phyloP scores from a whole-genome alignment of 441 rosid species.

The Pelargonium fulgidum region DNA sequence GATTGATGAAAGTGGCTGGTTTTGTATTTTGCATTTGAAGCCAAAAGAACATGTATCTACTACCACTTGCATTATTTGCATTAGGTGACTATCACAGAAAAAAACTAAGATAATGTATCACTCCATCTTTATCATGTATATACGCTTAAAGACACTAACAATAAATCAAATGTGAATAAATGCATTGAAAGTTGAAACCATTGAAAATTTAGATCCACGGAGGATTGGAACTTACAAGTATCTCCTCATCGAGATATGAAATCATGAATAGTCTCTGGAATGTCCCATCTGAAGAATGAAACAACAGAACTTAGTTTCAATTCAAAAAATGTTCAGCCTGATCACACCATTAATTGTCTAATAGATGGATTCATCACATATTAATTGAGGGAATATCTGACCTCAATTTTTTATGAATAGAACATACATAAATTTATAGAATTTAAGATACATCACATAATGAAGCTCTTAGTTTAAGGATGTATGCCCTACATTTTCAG shows the following conservation, averaged over 20 bases:
- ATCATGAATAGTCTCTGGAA: constrained; percentile 86
- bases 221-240: constrained; percentile 54
- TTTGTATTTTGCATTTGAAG: too few species aligned
- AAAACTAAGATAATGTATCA: background rate
- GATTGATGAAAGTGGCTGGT: too few species aligned
- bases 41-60: too few species aligned
- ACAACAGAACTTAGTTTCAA: constrained; percentile 14
- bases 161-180: background rate
- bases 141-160: background rate
- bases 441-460: background rate
- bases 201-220: background rate
- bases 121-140: background rate
- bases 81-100: too few species aligned
- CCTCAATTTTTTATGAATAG: background rate
- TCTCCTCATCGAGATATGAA: constrained; percentile 89
- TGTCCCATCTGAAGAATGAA: constrained; percentile 55
- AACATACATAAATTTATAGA: background rate
- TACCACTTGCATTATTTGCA: too few species aligned
- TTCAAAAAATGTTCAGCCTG: constrained; percentile 14
- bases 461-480: background rate
- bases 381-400: background rate
- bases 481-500: background rate
- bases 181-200: background rate
- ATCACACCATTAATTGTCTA: background rate
- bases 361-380: background rate